These are phyloP conservation scores for Pyricularia sp. DNA, from an alignment of 2,329 filamentous ascomycete species.

Conservation along the genomic window DNA sequence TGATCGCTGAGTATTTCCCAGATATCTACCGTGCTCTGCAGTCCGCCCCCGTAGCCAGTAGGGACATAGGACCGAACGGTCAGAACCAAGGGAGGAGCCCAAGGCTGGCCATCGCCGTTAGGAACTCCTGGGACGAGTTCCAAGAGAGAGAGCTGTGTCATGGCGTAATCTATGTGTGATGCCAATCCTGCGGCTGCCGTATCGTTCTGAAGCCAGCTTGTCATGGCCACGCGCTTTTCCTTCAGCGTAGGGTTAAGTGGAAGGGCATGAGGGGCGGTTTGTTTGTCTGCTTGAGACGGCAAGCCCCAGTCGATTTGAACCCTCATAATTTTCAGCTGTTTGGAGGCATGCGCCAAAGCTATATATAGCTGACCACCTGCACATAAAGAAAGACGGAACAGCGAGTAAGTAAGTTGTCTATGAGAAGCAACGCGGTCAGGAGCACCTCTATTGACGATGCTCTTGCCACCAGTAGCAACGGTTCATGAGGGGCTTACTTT, in stretches of 20 bases:
- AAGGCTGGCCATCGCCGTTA: constrained; percentile 36
- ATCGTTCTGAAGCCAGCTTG: constrained; percentile 42
- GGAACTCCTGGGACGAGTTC: constrained; percentile 59
- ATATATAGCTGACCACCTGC: constrained; percentile 39
- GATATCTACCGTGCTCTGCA: constrained; percentile 63
- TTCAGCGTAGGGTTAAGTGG: constrained; percentile 38
- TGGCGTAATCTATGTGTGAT: constrained; percentile 31
- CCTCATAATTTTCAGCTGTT: constrained; percentile 61
- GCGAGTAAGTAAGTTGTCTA: background rate
- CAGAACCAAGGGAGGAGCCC: constrained; percentile 49
- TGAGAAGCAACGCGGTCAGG: background rate
- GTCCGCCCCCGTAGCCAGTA: constrained; percentile 13
- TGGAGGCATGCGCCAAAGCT: constrained; percentile 54
- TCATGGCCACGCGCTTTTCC: constrained; percentile 42
- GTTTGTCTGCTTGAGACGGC: constrained; percentile 39
- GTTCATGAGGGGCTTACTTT: constrained; percentile 36
- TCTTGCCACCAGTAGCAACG: too few relatives aligned
- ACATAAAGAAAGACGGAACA: background rate
- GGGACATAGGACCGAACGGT: constrained; percentile 56
- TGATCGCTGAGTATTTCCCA: constrained; percentile 68
- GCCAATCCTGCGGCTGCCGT: constrained; percentile 16
- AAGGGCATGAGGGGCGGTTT: constrained; percentile 30
- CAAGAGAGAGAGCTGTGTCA: constrained; percentile 58
- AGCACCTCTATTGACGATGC: background rate
- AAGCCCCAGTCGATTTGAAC: constrained; percentile 63